Evolutionary conservation across 768 basidiomycete species (phyloP).

Genomic region (Tylopilus subfusipes): DNA sequence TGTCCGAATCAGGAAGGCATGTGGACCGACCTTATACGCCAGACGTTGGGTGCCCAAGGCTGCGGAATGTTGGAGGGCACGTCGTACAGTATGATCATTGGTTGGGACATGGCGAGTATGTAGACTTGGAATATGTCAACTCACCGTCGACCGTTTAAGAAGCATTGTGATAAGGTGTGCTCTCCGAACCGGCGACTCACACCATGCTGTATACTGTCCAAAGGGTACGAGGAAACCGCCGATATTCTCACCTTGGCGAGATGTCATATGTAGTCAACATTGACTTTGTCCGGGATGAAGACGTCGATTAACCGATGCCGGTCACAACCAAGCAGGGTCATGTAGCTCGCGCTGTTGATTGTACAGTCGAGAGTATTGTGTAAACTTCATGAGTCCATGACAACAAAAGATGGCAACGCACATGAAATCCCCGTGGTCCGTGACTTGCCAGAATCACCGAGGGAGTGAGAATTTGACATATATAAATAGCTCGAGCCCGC

Average conservation of each 20-base stretch:
- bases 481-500: background rate
- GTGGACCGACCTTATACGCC: slow-evolving; percentile 57
- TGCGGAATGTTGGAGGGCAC: slow-evolving; percentile 56
- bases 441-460: background rate
- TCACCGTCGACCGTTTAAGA: slow-evolving; percentile 11
- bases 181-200: background rate
- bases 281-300: background rate
- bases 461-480: background rate
- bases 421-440: slow-evolving; percentile 5
- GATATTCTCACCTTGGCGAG: slow-evolving; percentile 10
- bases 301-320: slow-evolving; percentile 6
- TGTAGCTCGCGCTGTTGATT: background rate
- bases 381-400: background rate
- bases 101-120: slow-evolving; percentile 37
- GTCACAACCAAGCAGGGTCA: background rate
- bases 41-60: slow-evolving; percentile 75
- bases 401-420: slow-evolving; percentile 5
- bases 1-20: background rate
- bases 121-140: background rate
- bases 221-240: slow-evolving; percentile 12
- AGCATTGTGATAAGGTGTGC: background rate
- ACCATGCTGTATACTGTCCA: slow-evolving; percentile 11
- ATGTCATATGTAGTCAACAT: background rate
- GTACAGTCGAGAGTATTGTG: background rate
- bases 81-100: slow-evolving; percentile 65